Evolutionary conservation across 179 eudicot genomes (phyloP).

Genomic region (Drosera spatulata): DNA sequence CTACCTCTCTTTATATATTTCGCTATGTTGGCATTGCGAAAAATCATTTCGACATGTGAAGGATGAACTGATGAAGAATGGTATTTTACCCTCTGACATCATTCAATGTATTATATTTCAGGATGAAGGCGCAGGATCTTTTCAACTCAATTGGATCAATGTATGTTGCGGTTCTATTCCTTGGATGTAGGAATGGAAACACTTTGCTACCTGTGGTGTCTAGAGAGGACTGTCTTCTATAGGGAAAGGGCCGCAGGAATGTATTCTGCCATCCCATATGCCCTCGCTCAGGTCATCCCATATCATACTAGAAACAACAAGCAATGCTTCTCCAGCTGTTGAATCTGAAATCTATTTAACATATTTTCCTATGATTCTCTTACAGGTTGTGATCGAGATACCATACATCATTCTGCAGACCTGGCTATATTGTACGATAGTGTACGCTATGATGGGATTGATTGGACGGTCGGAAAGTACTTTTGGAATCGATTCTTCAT

Average conservation of each 20-base stretch:
- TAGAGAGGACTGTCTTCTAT: conserved; percentile 62
- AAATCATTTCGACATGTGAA: not conserved
- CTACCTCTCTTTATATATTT: too few relatives aligned
- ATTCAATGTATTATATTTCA: conserved; percentile 7
- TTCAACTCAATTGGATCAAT: conserved; percentile 73
- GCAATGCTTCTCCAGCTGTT: not conserved
- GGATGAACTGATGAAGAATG: not conserved
- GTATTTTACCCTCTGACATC: not conserved
- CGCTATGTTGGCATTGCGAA: too few relatives aligned
- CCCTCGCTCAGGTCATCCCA: conserved; percentile 51
- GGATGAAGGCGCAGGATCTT: conserved; percentile 20
- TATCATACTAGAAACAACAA: not conserved
- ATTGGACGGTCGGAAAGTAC: conserved; percentile 57
- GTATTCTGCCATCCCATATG: conserved; percentile 76
- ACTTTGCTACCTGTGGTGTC: conserved; percentile 64
- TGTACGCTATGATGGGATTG: conserved; percentile 66
- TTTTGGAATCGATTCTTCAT: conserved; percentile 63
- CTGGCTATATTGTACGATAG: conserved; percentile 35
- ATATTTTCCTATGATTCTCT: not conserved
- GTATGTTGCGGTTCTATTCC: conserved; percentile 56
- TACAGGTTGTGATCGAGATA: conserved; percentile 51
- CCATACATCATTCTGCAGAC: conserved; percentile 52
- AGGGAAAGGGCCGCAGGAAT: conserved; percentile 85
- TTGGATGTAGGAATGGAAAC: conserved; percentile 48
- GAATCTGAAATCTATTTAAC: not conserved